Base-by-base conservation (phyloP, 352 stramenopile genomes). In the Phytophthora palmivora region DNA sequence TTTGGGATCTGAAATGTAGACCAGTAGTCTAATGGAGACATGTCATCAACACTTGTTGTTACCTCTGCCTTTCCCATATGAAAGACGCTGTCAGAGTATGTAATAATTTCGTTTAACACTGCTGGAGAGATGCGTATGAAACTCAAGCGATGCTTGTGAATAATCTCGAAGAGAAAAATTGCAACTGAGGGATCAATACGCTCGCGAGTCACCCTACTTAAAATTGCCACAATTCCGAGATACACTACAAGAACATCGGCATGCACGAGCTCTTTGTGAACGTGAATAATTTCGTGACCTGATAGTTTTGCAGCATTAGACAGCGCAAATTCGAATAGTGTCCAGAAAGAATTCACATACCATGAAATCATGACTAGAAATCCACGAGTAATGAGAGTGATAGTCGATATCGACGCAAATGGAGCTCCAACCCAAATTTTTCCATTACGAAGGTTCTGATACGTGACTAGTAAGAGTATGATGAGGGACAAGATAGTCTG, bases 391-490 rank as follows among this genome's bases (percentile, higher is more conserved):
- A 67, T 32, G 0, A 77, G 41, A 3, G 53, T 72, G 11, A 47
- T 47, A n/a, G 50, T 62, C 6, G 66, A 79, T 6, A 75, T 58
- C 12, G 73, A 63, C 2, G 72, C 61, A 37, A 81, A 81, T 4
- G 72, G 65, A 33, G 67, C 72, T 41, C 69, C 69, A 19, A 82
- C 45, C 73, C 73, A 82, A 16, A 77, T 18, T 32, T 78, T 76
- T 8, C 69, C 67, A 0, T n/a, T 32, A 5, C 41, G 45, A 4
- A 76, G 1, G 16, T 61, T 76, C 6, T 59, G 65, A 19, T 72
- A 74, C 1, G 47, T 50, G 15, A 78, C 47, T 12, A 78, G 12
- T 10, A 63, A 9, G 2, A 82, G 51, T 9, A 77, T 38, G 15
- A 65, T 22, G 12, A 82, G 51, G 10, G 55, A 72, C 2, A 49